Evolutionary conservation across 1,139 yeast species (phyloP), one percentile per base, ranked within the genome.

Genomic region (Debaryomyces sp.): DNA sequence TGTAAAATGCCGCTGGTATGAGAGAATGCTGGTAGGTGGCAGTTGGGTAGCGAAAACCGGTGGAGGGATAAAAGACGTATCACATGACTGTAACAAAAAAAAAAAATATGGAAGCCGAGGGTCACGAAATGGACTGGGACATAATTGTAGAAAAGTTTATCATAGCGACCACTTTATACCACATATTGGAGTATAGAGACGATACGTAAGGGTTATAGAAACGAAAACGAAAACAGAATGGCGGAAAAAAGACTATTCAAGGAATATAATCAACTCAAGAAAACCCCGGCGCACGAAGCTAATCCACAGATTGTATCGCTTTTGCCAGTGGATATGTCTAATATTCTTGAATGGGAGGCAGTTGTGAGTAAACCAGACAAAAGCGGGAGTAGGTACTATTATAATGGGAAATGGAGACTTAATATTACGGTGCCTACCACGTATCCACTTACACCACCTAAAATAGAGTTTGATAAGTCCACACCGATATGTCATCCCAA

Each of bases 371-470:
- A 91, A 17, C 89, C 88, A 0, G 48, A 63, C 12, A 54, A 47
- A 32, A 51, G 56, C 1, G 81, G 75, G 39, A 87, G 73, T 34
- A 61, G 58, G 2, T 75, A 59, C 53, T 75, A 82, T 57, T 72
- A 71, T 50, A 71, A 77, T 13, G 88, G 88, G 1, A 63, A 67
- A 48, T 89, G 95, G 88, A 68, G 66, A 27, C 66, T 89, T 27
- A 66, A 63, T 4, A 80, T 89, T 22, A 54, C 59, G 1, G 69
- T 88, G 1, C 82, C 87, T 0, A 44, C 58, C 1, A 70, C 70
- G 27, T 90, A 90, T 58, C 97, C 97, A 0, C 64, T 81, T 24
- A 68, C 70, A 26, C 96, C 96, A 0, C 97, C 97, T 2, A 61
- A 57, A 23, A 78, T 88, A 55, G 67, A 59, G 44, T 89, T 89